A percentile compares a stretch with the other conserved stretches of the same genome.
These are phyloP conservation scores for Hyaloscypha variabilis DNA, from an alignment of 495 filamentous ascomycete genomes.

Conservation along the genomic window DNA sequence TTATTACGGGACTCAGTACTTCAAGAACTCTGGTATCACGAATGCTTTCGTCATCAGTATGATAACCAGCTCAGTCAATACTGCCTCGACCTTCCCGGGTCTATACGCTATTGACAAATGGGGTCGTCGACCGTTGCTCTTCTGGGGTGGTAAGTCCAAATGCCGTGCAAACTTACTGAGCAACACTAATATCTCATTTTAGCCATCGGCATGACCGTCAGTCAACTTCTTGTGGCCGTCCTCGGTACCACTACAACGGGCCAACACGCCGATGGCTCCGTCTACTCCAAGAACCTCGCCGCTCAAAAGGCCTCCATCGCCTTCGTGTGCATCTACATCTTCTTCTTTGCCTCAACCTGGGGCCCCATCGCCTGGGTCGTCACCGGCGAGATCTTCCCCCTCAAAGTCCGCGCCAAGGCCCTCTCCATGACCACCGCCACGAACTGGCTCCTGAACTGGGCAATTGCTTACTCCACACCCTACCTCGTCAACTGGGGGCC, in stretches of 20 bases:
- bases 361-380: constrained; percentile 67
- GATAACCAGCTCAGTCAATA: constrained; percentile 71
- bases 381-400: constrained; percentile 73
- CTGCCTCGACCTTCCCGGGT: constrained; percentile 68
- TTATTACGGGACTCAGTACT: constrained; percentile 79
- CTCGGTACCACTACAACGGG: constrained; percentile 60
- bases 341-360: constrained; percentile 80
- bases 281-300: constrained; percentile 37
- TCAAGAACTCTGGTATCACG: constrained; percentile 65
- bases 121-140: constrained; percentile 69
- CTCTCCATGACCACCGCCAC: constrained; percentile 77
- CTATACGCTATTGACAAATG: constrained; percentile 73
- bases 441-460: constrained; percentile 78
- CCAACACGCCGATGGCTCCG: constrained; percentile 40
- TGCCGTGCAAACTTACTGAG: no score
- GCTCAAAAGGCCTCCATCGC: constrained; percentile 39
- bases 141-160: constrained; percentile 61
- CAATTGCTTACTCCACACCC: constrained; percentile 74
- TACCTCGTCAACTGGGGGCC: constrained; percentile 73
- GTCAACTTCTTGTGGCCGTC: constrained; percentile 68
- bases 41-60: constrained; percentile 68
- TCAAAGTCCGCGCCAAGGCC: constrained; percentile 72
- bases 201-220: constrained; percentile 67
- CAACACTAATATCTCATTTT: not conserved
- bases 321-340: constrained; percentile 74